Conservation (phyloP, 148 eudicot genomes). For the Cornus florida region DNA sequence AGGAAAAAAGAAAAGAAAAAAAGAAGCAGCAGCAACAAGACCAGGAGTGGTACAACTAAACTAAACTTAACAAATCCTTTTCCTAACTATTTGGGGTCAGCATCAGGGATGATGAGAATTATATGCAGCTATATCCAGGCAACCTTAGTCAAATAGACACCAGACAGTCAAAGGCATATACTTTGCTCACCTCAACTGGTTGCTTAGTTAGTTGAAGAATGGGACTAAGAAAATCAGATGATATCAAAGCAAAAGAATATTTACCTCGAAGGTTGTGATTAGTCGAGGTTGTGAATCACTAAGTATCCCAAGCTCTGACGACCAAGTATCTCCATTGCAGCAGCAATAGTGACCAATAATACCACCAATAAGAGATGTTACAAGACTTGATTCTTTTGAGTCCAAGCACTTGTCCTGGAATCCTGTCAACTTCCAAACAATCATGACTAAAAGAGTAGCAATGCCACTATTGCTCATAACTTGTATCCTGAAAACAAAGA, state of each 20-base stretch:
- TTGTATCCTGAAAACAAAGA: slow-evolving; percentile 61
- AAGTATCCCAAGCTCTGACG: slow-evolving; percentile 91
- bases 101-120: neutral
- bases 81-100: no score
- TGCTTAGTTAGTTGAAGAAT: neutral
- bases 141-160: neutral
- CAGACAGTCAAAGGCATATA: neutral
- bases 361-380: slow-evolving; percentile 76
- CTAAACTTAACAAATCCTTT: no score
- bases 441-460: slow-evolving; percentile 55
- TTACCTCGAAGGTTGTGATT: slow-evolving; percentile 84
- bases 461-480: slow-evolving; percentile 75
- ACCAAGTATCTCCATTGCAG: slow-evolving; percentile 97
- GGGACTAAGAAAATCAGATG: neutral
- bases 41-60: neutral
- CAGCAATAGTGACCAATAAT: slow-evolving; percentile 90
- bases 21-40: neutral
- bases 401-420: slow-evolving; percentile 71
- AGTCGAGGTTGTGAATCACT: slow-evolving; percentile 81
- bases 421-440: slow-evolving; percentile 55
- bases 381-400: slow-evolving; percentile 63
- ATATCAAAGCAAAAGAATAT: neutral
- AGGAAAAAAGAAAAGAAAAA: neutral
- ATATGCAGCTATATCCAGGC: no score
- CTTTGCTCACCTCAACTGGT: neutral